Base-by-base conservation (phyloP, 2,329 filamentous ascomycete genomes). In the Hypoxylon sp. region DNA sequence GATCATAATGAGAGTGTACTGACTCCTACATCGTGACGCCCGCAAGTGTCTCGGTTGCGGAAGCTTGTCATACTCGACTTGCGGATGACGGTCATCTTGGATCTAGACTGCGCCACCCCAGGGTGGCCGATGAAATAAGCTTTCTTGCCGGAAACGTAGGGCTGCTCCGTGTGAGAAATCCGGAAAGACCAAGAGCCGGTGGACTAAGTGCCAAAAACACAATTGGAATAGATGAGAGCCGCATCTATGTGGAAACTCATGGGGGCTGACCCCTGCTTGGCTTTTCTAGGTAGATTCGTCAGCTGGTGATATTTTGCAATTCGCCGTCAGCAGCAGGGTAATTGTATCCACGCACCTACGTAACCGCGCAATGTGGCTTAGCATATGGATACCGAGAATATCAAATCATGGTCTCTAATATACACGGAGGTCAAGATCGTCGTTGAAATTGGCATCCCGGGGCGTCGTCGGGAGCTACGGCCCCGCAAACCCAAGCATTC, bases 311-410 rank as follows among this genome's bases (percentile, higher is more conserved):
- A 43, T 43, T 43, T 6, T 19, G 17, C 17, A 17, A 9, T 19
- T 17, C 6, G 1, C 36, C n/a, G 36, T 41, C 14, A 41, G 32
- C 34, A 23, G 3, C 6, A 23, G 17, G 49, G 14, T 11, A 36
- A 25, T 52, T 21, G 32, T 41, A 21, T 43, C 21, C 36, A 41
- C 5, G 32, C 1, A 2, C n/a, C 17, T 52, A 53, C 51, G 51
- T 43, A 23, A 55, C 51, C n/a, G 6, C 11, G 5, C 7, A 38
- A 21, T 25, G 52, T 56, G 52, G 52, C 52, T 56, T 56, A 45
- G 52, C 21, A 32, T 6, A 23, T 5, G 36, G 10, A 30, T 32
- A n/a, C 6, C 9, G 28, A 17, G 10, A 32, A 46, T 13, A 21
- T 32, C 25, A 13, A 30, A n/a, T n/a, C 9, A 25, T 13, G 36